These are phyloP conservation scores for Monosporascus sp. DNA, from an alignment of 2,329 filamentous ascomycete genomes.

Conservation along the genomic window DNA sequence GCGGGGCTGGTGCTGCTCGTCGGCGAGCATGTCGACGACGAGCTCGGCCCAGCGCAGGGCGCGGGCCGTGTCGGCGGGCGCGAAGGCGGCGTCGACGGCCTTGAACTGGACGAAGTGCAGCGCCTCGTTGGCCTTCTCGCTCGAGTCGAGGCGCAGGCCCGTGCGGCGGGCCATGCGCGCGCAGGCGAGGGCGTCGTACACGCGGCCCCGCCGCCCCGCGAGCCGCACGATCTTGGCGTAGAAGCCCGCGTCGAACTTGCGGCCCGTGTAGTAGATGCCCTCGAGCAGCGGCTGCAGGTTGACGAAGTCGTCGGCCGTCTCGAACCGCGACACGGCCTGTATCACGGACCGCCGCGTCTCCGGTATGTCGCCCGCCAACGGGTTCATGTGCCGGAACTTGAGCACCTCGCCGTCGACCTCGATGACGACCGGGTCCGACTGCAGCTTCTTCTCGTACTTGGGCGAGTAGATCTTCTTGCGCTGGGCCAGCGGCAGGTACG, in stretches of 20 bases:
- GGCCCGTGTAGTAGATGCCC: slow-evolving; percentile 39
- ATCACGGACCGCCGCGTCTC: slow-evolving; percentile 33
- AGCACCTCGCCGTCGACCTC: slow-evolving; percentile 52
- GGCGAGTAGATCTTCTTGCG: slow-evolving; percentile 46
- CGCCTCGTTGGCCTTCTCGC: slow-evolving; percentile 35
- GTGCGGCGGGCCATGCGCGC: slow-evolving; percentile 42
- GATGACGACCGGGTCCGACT: slow-evolving; percentile 50
- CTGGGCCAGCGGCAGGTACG: slow-evolving; percentile 49
- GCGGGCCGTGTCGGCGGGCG: slow-evolving; percentile 30
- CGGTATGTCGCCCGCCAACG: slow-evolving; percentile 33
- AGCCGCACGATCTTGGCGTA: slow-evolving; percentile 35
- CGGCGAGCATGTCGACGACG: slow-evolving; percentile 45
- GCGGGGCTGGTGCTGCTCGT: slow-evolving; percentile 30
- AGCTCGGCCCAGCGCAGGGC: slow-evolving; percentile 41
- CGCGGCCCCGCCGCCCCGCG: slow-evolving; percentile 33
- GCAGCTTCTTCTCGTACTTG: slow-evolving; percentile 42
- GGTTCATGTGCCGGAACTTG: slow-evolving; percentile 44
- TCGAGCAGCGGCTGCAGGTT: slow-evolving; percentile 49
- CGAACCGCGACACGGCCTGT: slow-evolving; percentile 39
- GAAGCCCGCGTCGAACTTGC: slow-evolving; percentile 29
- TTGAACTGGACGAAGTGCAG: slow-evolving; percentile 35
- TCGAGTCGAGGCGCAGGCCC: slow-evolving; percentile 35
- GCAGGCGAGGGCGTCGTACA: slow-evolving; percentile 44
- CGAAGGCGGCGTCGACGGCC: slow-evolving; percentile 33
- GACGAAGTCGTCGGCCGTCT: slow-evolving; percentile 42